Percentiles rank a stretch among this genome's conserved stretches.
Evolutionary conservation across 1,284 basidiomycete species (phyloP).

Genomic region (Inonotus hispidus): DNA sequence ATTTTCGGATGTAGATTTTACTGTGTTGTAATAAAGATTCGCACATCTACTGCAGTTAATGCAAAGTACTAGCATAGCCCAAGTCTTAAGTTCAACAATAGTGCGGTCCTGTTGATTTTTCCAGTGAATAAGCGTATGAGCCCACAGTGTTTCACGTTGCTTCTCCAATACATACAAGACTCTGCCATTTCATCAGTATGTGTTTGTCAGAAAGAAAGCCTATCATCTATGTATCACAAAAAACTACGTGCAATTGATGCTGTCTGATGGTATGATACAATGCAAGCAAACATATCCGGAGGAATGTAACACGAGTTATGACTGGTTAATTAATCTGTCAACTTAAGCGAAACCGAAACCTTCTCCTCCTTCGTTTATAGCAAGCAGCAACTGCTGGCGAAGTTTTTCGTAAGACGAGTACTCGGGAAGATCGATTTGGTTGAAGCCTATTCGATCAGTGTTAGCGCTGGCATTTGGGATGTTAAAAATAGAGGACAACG

Average conservation of each 20-base stretch:
- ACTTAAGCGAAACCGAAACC: constrained; percentile 78
- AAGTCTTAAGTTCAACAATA: too few relatives aligned
- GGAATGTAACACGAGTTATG: neutral
- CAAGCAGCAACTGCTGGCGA: constrained; percentile 79
- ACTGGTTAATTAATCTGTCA: neutral
- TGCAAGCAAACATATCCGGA: neutral
- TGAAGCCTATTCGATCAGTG: constrained; percentile 51
- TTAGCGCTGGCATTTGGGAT: constrained; percentile 4
- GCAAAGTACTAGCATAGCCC: too few relatives aligned
- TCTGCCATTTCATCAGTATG: too few relatives aligned
- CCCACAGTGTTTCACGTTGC: too few relatives aligned
- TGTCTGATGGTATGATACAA: constrained; percentile 9
- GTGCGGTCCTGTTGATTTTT: too few relatives aligned
- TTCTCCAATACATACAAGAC: too few relatives aligned
- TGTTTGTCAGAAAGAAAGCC: too few relatives aligned
- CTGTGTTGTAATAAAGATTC: too few relatives aligned
- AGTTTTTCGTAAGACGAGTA: constrained; percentile 94
- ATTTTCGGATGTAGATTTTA: too few relatives aligned
- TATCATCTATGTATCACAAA: neutral
- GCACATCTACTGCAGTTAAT: too few relatives aligned
- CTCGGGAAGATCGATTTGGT: constrained; percentile 84
- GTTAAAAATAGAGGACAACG: constrained; percentile 24
- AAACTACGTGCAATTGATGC: neutral
- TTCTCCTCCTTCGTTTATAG: constrained; percentile 92
- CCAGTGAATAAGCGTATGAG: too few relatives aligned